These are phyloP conservation scores for Plasmodium relictum DNA, from an alignment of 169 alveolate genomes.

Conservation along the genomic window DNA sequence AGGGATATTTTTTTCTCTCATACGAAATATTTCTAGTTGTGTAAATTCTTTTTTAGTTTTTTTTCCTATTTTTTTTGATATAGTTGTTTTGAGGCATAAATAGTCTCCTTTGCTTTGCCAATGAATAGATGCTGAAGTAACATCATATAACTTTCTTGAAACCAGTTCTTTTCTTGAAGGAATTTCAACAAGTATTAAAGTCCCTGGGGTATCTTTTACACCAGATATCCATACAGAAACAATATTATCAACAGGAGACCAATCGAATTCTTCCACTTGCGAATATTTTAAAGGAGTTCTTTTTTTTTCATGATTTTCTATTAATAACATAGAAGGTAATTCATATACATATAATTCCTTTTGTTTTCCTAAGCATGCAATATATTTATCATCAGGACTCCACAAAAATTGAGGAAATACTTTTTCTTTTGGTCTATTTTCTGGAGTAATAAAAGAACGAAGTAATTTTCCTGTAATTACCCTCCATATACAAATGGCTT, in stretches of 20 bases:
- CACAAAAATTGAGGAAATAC: slow-evolving; percentile 89
- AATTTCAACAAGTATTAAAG: slow-evolving; percentile 88
- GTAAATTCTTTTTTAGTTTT: slow-evolving; percentile 89
- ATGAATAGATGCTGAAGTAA: slow-evolving; percentile 89
- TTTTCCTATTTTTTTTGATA: slow-evolving; percentile 90
- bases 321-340: slow-evolving; percentile 87
- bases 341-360: slow-evolving; percentile 85
- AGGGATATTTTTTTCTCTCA: slow-evolving; percentile 91
- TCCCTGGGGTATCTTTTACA: slow-evolving; percentile 92
- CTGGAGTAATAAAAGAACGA: slow-evolving; percentile 86
- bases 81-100: slow-evolving; percentile 90
- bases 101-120: slow-evolving; percentile 94
- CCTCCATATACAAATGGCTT: slow-evolving; percentile 91
- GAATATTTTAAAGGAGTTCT: slow-evolving; percentile 90
- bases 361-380: slow-evolving; percentile 85
- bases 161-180: slow-evolving; percentile 91
- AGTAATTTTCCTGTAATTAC: slow-evolving; percentile 90
- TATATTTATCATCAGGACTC: slow-evolving; percentile 90
- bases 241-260: slow-evolving; percentile 94
- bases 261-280: slow-evolving; percentile 88
- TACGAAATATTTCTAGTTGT: slow-evolving; percentile 91
- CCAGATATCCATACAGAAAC: slow-evolving; percentile 91
- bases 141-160: slow-evolving; percentile 92
- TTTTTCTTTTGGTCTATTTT: slow-evolving; percentile 84
- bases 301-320: slow-evolving; percentile 86